phyloP scores from a whole-genome alignment of 768 basidiomycete genomes.

The Melanogaster broomeanus region DNA sequence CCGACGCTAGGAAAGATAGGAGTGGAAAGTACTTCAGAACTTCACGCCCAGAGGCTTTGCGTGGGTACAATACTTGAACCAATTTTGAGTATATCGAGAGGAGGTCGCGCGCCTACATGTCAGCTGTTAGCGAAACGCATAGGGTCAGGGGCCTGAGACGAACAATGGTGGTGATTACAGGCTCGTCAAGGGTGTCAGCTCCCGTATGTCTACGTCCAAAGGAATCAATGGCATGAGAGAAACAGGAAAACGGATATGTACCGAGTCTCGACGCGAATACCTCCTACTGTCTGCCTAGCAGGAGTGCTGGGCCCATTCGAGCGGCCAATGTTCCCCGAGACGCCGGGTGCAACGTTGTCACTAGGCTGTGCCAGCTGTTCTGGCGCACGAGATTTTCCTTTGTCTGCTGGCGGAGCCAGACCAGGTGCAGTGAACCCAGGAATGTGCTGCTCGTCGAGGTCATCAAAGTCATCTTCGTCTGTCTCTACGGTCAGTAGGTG shows the following conservation, averaged over 20 bases:
- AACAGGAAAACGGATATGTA: conserved; percentile 32
- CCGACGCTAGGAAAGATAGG: not conserved
- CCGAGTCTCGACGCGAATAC: conserved; percentile 88
- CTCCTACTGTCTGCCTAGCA: conserved; percentile 73
- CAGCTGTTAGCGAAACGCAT: conserved; percentile 7
- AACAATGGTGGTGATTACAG: conserved; percentile 86
- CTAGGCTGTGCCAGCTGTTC: conserved; percentile 50
- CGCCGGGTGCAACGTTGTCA: conserved; percentile 29
- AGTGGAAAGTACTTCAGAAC: conserved; percentile 61
- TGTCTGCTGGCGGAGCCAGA: conserved; percentile 53
- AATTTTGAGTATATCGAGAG: conserved; percentile 91
- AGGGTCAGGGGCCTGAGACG: conserved; percentile 29
- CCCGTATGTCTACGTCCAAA: conserved; percentile 61
- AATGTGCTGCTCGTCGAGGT: conserved; percentile 79
- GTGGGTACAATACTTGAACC: conserved; percentile 91
- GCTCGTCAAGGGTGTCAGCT: conserved; percentile 89
- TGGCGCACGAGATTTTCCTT: conserved; percentile 71
- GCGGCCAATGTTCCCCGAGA: conserved; percentile 77
- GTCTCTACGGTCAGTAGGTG: conserved; percentile 5
- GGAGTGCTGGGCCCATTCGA: conserved; percentile 42
- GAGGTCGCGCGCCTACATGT: conserved; percentile 76
- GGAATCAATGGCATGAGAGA: not conserved
- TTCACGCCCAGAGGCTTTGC: conserved; percentile 71
- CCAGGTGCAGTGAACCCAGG: conserved; percentile 75
- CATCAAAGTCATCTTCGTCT: conserved; percentile 85